Conservation (phyloP, 2,329 filamentous ascomycete genomes). For the Pseudogymnoascus sp. region DNA sequence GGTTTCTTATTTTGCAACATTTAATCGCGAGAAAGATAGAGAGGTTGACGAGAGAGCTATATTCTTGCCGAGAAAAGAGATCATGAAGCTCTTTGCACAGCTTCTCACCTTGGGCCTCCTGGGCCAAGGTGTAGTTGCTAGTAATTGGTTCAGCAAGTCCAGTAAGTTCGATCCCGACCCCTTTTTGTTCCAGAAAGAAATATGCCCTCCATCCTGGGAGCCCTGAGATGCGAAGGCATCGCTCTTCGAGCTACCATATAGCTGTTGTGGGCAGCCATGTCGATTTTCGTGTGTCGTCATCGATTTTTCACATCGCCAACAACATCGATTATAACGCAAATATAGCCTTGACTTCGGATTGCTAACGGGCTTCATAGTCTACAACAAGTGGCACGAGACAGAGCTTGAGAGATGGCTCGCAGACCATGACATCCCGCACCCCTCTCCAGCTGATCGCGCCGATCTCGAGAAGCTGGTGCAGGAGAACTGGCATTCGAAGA, state of each 20-base stretch:
- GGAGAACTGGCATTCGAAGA: slow-evolving; percentile 76
- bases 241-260: background rate
- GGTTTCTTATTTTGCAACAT: background rate
- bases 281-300: background rate
- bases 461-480: slow-evolving; percentile 88
- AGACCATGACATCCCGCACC: slow-evolving; percentile 85
- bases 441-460: slow-evolving; percentile 83
- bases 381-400: slow-evolving; percentile 98
- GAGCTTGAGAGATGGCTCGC: slow-evolving; percentile 96
- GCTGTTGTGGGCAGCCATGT: background rate
- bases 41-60: background rate
- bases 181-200: background rate
- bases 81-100: slow-evolving; percentile 71
- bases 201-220: background rate
- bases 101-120: slow-evolving; percentile 66
- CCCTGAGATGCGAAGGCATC: background rate
- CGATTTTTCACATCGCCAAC: background rate
- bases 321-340: background rate
- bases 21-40: background rate
- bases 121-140: slow-evolving; percentile 61
- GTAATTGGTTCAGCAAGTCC: slow-evolving; percentile 78
- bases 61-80: slow-evolving; percentile 22
- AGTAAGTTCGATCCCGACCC: slow-evolving; percentile 50
- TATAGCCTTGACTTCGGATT: background rate
- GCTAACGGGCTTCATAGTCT: slow-evolving; percentile 51